Evolutionary conservation across 108 stramenopile genomes (phyloP).

Genomic region (Mayamaea pseudoterrestris): DNA sequence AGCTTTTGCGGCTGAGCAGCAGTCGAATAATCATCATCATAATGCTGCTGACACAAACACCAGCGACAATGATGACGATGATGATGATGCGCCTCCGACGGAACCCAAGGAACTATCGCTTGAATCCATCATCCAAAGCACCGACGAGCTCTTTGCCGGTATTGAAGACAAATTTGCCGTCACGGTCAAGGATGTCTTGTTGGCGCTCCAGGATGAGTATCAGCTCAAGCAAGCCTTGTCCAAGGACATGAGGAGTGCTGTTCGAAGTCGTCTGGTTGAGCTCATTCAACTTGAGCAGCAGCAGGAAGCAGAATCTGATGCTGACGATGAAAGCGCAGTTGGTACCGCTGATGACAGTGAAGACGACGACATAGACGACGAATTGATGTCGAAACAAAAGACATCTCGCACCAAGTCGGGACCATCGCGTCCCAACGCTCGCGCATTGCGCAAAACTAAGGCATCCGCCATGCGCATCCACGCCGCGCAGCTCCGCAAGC

Average conservation of each 20-base stretch:
- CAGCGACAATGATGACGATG: constrained; percentile 1
- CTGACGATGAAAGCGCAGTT: background rate
- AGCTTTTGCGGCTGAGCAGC: background rate
- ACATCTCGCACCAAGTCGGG: background rate
- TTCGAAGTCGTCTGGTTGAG: constrained; percentile 9
- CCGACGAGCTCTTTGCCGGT: constrained; percentile 11
- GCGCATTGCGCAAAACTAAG: constrained; percentile 9
- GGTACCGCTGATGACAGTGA: constrained; percentile 6
- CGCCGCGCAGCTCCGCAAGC: constrained; percentile 30
- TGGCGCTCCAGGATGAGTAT: constrained; percentile 10
- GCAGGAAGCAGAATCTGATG: background rate
- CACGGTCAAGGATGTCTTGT: constrained; percentile 12
- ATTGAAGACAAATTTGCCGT: constrained; percentile 14
- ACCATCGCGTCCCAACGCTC: constrained; percentile 2
- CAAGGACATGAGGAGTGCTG: constrained; percentile 8
- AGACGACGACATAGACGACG: constrained; percentile 5
- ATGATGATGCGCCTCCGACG: constrained; percentile 2
- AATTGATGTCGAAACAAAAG: constrained; percentile 8
- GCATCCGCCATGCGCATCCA: constrained; percentile 29
- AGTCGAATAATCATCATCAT: no score
- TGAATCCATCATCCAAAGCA: constrained; percentile 2
- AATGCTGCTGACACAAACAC: background rate
- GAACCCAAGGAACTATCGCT: background rate
- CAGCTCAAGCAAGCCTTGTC: background rate
- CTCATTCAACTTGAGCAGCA: constrained; percentile 3